Conservation (phyloP, 2,329 filamentous ascomycete genomes). For the Cladosporium austrohemisphaericum region DNA sequence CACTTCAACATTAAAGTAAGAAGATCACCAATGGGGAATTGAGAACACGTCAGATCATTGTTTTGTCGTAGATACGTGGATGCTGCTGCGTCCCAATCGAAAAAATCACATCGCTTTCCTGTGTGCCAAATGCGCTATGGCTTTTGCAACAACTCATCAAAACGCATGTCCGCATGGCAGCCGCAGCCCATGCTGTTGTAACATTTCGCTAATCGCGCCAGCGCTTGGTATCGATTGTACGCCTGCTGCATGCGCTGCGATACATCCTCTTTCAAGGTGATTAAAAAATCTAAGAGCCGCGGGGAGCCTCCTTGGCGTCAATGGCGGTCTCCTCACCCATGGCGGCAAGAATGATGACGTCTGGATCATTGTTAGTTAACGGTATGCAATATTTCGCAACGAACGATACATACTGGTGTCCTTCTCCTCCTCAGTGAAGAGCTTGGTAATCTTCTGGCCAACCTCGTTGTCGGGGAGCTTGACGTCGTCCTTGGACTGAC, state of each 20-base stretch:
- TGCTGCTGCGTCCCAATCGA: slow-evolving; percentile 14
- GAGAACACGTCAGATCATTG: slow-evolving; percentile 14
- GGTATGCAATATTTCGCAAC: background rate
- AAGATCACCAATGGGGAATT: slow-evolving; percentile 1
- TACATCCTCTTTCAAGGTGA: slow-evolving; percentile 1
- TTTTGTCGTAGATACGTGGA: slow-evolving; percentile 16
- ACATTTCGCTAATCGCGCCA: slow-evolving; percentile 16
- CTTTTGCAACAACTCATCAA: slow-evolving; percentile 16
- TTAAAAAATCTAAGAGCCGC: slow-evolving; percentile 18
- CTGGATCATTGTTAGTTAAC: slow-evolving; percentile 44
- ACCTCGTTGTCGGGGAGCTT: slow-evolving; percentile 86
- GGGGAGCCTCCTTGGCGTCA: slow-evolving; percentile 89
- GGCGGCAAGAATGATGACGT: slow-evolving; percentile 86
- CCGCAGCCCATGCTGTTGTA: slow-evolving; percentile 17
- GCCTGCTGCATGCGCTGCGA: slow-evolving; percentile 15
- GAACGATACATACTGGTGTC: slow-evolving; percentile 74
- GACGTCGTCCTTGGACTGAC: slow-evolving; percentile 90
- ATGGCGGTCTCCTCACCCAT: slow-evolving; percentile 94
- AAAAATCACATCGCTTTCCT: slow-evolving; percentile 18
- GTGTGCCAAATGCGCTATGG: slow-evolving; percentile 15
- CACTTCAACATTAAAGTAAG: background rate
- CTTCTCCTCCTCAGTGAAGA: slow-evolving; percentile 81
- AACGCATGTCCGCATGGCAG: slow-evolving; percentile 15
- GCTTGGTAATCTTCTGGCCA: slow-evolving; percentile 78
- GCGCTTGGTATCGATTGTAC: slow-evolving; percentile 17